Percentiles rank a stretch among this genome's conserved stretches.
Evolutionary conservation across 2,329 filamentous ascomycete genomes (phyloP).

Genomic region (Leptographium procerum): DNA sequence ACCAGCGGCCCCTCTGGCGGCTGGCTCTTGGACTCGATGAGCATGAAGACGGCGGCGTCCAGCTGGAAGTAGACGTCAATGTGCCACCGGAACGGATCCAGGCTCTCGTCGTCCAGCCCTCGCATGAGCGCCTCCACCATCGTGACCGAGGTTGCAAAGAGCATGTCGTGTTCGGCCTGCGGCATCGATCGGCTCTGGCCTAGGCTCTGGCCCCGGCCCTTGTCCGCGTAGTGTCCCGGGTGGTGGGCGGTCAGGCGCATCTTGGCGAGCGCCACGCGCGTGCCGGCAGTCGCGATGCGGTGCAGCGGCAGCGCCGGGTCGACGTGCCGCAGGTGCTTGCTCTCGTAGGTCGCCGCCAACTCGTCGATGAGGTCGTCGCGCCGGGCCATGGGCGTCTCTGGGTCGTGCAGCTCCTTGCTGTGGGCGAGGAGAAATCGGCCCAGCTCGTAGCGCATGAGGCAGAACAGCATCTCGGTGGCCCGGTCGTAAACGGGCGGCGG

Average conservation of each 20-base stretch:
- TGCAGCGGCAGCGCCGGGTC: conserved; percentile 24
- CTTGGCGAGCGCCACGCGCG: conserved; percentile 13
- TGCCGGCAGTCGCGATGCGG: conserved; percentile 10
- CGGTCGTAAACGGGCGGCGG: conserved; percentile 27
- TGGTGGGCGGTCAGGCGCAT: conserved; percentile 16
- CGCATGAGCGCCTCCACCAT: conserved; percentile 12
- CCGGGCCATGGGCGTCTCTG: conserved; percentile 8
- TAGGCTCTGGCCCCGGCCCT: no score
- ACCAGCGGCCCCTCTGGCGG: conserved; percentile 7
- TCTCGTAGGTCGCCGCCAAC: conserved; percentile 16
- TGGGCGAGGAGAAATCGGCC: conserved; percentile 26
- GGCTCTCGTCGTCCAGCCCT: conserved; percentile 6
- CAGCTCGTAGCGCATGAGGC: conserved; percentile 29
- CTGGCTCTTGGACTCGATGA: conserved; percentile 14
- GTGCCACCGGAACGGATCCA: conserved; percentile 14
- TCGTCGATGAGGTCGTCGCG: conserved; percentile 18
- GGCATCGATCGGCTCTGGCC: conserved; percentile 12
- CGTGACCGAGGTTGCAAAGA: conserved; percentile 13
- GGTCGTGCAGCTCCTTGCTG: conserved; percentile 15
- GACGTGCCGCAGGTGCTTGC: conserved; percentile 19
- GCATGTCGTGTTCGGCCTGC: conserved; percentile 13
- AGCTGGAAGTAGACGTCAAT: conserved; percentile 15
- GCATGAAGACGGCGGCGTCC: conserved; percentile 18
- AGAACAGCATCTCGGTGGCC: conserved; percentile 40
- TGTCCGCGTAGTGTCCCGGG: conserved; percentile 13